Evolutionary conservation across 495 filamentous ascomycete species (phyloP).

Genomic region (Chaetomidium leptoderma): DNA sequence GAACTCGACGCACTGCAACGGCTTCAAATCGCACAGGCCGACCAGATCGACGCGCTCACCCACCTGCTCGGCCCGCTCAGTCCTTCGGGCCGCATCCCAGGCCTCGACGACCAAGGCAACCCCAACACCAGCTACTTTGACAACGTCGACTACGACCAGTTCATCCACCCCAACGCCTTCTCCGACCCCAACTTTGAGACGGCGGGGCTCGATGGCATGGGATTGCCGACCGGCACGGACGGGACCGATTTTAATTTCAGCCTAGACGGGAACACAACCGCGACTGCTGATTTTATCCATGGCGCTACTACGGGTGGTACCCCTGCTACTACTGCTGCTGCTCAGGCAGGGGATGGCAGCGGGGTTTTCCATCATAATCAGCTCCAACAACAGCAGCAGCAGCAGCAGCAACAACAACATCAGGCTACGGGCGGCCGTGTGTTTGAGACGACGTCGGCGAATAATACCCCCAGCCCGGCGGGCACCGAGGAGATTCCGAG

Average conservation of each 20-base stretch:
- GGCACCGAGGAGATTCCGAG: constrained; percentile 45
- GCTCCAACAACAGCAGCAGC: too few relatives aligned
- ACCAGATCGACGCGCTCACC: constrained; percentile 65
- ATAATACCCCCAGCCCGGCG: constrained; percentile 42
- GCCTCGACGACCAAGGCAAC: constrained; percentile 51
- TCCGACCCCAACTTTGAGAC: constrained; percentile 31
- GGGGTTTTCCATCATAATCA: too few relatives aligned
- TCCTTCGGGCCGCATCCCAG: constrained; percentile 75
- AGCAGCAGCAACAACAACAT: too few relatives aligned
- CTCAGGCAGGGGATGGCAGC: background rate
- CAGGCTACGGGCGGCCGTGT: too few relatives aligned
- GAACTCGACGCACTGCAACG: constrained; percentile 71
- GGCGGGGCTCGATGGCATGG: background rate
- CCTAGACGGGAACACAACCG: constrained; percentile 19
- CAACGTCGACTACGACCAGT: constrained; percentile 63
- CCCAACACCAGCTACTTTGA: constrained; percentile 41
- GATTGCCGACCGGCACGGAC: constrained; percentile 7
- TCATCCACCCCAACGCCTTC: constrained; percentile 62
- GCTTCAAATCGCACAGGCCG: constrained; percentile 67
- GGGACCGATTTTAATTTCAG: constrained; percentile 42
- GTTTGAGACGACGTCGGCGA: constrained; percentile 31
- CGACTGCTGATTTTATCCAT: background rate
- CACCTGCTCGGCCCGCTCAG: constrained; percentile 70
- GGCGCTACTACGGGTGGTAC: background rate
- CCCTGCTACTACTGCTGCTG: background rate